phyloP scores from a whole-genome alignment of 2,329 filamentous ascomycete genomes.

The Botrytis byssoidea region DNA sequence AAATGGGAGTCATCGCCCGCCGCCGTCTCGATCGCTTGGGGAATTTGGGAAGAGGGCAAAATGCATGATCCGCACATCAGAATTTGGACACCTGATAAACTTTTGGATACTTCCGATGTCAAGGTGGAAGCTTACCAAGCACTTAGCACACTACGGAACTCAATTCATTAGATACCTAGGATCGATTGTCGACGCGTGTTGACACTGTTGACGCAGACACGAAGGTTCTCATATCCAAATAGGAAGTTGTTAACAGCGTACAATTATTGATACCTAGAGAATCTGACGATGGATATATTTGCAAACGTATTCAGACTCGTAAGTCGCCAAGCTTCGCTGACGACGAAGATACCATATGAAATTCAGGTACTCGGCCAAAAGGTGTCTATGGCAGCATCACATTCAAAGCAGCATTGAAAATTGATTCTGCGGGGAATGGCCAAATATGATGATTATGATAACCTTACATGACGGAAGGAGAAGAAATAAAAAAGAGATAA shows the following conservation, averaged over 20 bases:
- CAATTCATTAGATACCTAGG: background rate
- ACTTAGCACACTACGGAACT: background rate
- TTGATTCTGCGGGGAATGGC: background rate
- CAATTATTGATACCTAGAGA: background rate
- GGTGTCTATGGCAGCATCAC: background rate
- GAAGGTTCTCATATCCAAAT: background rate
- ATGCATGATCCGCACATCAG: background rate
- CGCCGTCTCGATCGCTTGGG: background rate
- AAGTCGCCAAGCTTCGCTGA: conserved; percentile 4
- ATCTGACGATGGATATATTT: background rate
- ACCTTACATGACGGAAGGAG: background rate
- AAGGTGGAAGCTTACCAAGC: background rate
- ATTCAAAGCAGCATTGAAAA: background rate
- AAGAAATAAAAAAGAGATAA: background rate
- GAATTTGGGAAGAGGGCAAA: too few relatives aligned
- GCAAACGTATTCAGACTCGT: conserved; percentile 10
- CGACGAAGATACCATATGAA: background rate
- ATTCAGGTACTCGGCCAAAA: background rate
- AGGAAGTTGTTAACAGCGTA: background rate
- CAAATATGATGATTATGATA: background rate
- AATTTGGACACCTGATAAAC: background rate
- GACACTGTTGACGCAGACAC: background rate
- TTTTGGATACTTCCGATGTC: background rate
- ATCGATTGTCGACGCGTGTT: background rate
- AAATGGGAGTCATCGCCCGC: background rate